Conservation (phyloP, 495 filamentous ascomycete species). For the Aspergillus hancockii region DNA sequence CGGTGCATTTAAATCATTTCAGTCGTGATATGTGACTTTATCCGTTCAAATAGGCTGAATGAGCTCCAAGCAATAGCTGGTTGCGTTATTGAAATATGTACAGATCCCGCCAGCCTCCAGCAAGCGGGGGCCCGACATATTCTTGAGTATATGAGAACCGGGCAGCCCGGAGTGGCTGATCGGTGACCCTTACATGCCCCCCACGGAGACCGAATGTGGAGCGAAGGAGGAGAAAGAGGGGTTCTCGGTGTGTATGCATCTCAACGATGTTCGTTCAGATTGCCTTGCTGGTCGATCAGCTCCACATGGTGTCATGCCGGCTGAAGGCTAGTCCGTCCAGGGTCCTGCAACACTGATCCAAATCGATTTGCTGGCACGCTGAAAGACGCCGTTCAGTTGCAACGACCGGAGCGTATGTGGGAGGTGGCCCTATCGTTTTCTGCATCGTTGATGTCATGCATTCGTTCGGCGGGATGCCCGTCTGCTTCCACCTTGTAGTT, state of each 20-base stretch:
- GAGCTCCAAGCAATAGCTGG: background rate
- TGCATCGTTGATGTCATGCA: background rate
- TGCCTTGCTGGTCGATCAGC: background rate
- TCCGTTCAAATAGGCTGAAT: conserved; percentile 1
- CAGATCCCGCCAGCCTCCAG: background rate
- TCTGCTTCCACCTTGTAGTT: background rate
- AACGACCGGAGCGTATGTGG: background rate
- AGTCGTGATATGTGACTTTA: background rate
- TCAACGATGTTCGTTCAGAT: background rate
- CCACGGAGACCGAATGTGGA: background rate
- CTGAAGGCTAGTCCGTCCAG: background rate
- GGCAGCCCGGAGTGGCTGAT: background rate
- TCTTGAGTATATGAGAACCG: background rate
- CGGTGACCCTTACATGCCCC: background rate
- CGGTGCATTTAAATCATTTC: background rate
- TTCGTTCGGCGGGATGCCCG: background rate
- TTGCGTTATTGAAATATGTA: background rate
- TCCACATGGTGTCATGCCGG: background rate
- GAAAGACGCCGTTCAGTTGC: background rate
- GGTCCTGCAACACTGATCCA: background rate
- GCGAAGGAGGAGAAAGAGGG: background rate
- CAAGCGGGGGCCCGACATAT: background rate
- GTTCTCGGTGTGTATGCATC: background rate
- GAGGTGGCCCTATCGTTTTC: background rate
- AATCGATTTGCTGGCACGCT: background rate